These are phyloP conservation scores for Ogataea paraovalis DNA, from an alignment of 805 yeast genomes.

Conservation along the genomic window DNA sequence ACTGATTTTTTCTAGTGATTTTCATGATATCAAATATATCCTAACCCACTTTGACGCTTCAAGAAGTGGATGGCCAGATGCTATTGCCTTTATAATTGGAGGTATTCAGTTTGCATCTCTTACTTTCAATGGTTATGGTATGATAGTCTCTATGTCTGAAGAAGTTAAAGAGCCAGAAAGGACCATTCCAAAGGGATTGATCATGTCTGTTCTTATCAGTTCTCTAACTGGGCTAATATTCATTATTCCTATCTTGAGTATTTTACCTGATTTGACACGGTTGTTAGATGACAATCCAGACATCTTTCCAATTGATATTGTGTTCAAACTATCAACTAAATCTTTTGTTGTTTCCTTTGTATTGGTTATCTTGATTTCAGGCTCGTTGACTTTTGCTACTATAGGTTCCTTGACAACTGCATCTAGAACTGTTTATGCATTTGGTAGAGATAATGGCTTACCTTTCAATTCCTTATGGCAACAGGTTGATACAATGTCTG, in stretches of 20 bases:
- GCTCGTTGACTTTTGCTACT: conserved; percentile 70
- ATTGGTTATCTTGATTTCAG: conserved; percentile 60
- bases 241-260: conserved; percentile 65
- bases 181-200: conserved; percentile 70
- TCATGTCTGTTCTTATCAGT: conserved; percentile 60
- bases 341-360: conserved; percentile 67
- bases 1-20: conserved; percentile 52
- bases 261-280: conserved; percentile 60
- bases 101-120: conserved; percentile 78
- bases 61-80: conserved; percentile 72
- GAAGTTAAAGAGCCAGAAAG: conserved; percentile 75
- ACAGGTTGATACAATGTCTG: conserved; percentile 51
- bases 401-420: conserved; percentile 79
- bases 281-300: conserved; percentile 60
- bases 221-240: conserved; percentile 68
- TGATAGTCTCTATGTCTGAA: conserved; percentile 77
- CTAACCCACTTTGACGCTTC: conserved; percentile 66
- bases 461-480: conserved; percentile 66
- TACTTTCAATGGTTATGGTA: conserved; percentile 79
- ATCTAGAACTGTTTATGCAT: conserved; percentile 75
- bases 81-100: conserved; percentile 71
- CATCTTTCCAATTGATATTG: conserved; percentile 74
- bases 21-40: conserved; percentile 56
- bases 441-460: conserved; percentile 79
- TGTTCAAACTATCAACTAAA: conserved; percentile 66